These are phyloP conservation scores for Pugionium cornutum DNA, from an alignment of 345 rosid species.

Conservation along the genomic window DNA sequence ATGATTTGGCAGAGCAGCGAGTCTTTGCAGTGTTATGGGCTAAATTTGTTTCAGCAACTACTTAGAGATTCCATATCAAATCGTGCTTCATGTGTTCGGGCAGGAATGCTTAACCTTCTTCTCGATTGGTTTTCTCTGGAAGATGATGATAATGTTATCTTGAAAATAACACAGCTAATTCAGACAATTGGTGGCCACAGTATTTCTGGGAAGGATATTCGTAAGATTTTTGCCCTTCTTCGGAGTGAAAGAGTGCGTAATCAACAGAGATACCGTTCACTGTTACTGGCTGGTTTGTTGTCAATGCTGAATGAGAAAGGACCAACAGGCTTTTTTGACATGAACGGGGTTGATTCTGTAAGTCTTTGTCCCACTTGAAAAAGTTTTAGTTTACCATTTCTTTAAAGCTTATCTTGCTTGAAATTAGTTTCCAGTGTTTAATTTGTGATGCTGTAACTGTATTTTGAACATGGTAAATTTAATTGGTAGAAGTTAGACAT, in stretches of 20 bases:
- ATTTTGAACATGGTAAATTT: constrained; percentile 12
- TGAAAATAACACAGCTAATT: constrained; percentile 82
- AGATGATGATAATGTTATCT: constrained; percentile 64
- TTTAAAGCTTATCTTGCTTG: constrained; percentile 10
- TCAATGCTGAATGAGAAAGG: constrained; percentile 98
- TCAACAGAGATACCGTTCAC: constrained; percentile 76
- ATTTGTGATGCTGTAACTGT: constrained; percentile 10
- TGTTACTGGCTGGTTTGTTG: constrained; percentile 70
- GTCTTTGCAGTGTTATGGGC: constrained; percentile 79
- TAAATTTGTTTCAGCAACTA: constrained; percentile 73
- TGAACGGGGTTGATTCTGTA: constrained; percentile 86
- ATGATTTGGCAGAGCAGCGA: constrained; percentile 99
- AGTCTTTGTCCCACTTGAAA: constrained; percentile 41
- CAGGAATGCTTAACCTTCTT: constrained; percentile 92
- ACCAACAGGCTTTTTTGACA: constrained; percentile 91
- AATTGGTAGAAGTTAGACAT: constrained; percentile 24
- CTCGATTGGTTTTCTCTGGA: constrained; percentile 94
- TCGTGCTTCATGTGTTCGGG: constrained; percentile 84
- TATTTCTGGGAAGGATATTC: constrained; percentile 96
- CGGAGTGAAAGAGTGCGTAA: constrained; percentile 90
- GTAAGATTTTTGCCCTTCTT: constrained; percentile 90
- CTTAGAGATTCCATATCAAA: constrained; percentile 90
- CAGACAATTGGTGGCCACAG: constrained; percentile 97
- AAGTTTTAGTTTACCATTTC: background rate
- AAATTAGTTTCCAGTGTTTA: constrained; percentile 12